Base-by-base conservation (phyloP, 2,329 filamentous ascomycete species). In the Cytospora piceicola region DNA sequence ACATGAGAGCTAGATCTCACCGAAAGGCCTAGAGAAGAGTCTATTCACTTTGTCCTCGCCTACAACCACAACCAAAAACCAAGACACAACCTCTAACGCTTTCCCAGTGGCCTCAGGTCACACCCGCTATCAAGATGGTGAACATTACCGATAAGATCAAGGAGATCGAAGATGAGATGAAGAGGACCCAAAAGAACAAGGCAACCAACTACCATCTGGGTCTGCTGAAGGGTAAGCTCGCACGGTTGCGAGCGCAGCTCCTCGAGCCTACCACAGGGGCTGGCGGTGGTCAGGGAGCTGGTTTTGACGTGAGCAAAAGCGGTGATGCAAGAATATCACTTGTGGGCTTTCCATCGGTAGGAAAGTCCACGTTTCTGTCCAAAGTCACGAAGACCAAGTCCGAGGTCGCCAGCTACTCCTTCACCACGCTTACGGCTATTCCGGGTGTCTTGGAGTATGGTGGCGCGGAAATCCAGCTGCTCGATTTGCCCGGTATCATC, bases 121-220 rank as follows among this genome's bases (percentile, higher is more conserved):
- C 61, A 65, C 73, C 68, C 68, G 65, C 68, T 70, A 69, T 64
- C 79, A 85, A 81, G 74, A 99, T 99, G 95, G 95, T 98, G 79
- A 98, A 98, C 83, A 99, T 99, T 72, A 98, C 95, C 71, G 96
- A 99, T 64, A 98, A 97, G 86, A 99, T 99, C 83, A 99, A 99
- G 85, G 95, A 98, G 89, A 99, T 99, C 75, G 95, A 99, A 87
- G 94, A 97, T 81, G 95, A 99, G 90, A 99, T 99, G 95, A 90
- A 88, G 78, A 94, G 88, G 88, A 99, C 95, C 74, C 95, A 99
- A 83, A 99, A 94, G 97, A 88, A 83, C 87, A 62, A 64, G 55
- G 64, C 64, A 51, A 68, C 67, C 29, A 95, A 99, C 84, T 98
- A 99, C 81, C 95, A 99, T 85, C 84, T 99, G 79, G 95, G 95